Base-by-base conservation (phyloP, 2,329 filamentous ascomycete species). In the Trichoderma arundinaceum region DNA sequence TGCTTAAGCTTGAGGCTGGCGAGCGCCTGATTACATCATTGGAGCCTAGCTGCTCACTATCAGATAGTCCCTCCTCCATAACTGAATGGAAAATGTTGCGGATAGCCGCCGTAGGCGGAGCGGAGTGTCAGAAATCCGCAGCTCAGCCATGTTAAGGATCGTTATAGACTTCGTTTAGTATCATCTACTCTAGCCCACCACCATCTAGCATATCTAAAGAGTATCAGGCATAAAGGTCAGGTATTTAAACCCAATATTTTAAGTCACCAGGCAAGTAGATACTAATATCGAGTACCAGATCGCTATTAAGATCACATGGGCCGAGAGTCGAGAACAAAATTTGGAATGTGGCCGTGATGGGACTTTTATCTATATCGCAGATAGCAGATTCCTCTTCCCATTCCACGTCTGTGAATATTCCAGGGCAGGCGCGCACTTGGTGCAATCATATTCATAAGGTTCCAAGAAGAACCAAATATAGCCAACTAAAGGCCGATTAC, bases 211-310 rank as follows among this genome's bases (percentile, higher is more conserved):
- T 19, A 13, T 51, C 43, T 28, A 22, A 15, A 44, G 48, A n/a
- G 43, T 48, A 56, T 69, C 67, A 38, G 67, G 66, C 43, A 43
- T 43, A 61, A 71, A 71, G 43, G 52, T 68, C 39, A 69, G 68
- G 51, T 77, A 72, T 67, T 75, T 61, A 10, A 65, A 76, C n/a
- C 67, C 70, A 74, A 69, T 78, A 72, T 51, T 73, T 62, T 17
- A 69, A 72, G 64, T 76, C 75, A 53, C 72, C 76, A 10, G 71
- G 74, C 39, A 75, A 77, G 69, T 75, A 69, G 59, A 75, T 65
- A 61, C 73, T 77, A 39, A 77, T 75, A 69, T 77, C 76, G 43
- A 77, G 73, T 49, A 71, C 53, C 52, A 77, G 71, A 57, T 71
- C 52, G 64, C 71, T 62, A 17, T 60, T 51, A 61, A 68, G 71